phyloP scores from a whole-genome alignment of 371 early-diverging fungal genomes.

The Syncephalastrum contaminatum region DNA sequence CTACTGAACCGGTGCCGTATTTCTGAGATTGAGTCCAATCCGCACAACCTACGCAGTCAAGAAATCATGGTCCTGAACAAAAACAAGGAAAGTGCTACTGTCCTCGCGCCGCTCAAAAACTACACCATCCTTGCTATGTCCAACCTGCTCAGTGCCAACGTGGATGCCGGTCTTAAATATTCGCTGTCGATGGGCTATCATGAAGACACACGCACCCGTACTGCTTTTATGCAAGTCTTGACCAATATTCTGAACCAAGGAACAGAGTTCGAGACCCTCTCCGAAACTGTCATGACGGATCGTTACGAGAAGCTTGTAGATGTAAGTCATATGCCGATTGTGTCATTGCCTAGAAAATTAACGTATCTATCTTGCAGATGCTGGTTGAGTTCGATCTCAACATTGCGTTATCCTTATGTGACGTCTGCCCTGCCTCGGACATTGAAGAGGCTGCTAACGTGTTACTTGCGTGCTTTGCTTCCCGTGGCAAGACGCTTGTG shows the following conservation, averaged over 20 bases:
- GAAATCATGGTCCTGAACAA: conserved; percentile 20
- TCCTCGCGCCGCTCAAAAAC: conserved; percentile 73
- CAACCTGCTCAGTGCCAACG: conserved; percentile 86
- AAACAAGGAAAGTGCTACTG: conserved; percentile 61
- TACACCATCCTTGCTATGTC: conserved; percentile 86
- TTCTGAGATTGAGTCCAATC: conserved; percentile 33
- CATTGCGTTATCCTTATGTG: conserved; percentile 80
- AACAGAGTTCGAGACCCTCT: conserved; percentile 81
- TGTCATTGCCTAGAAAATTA: too few relatives aligned
- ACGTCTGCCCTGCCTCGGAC: conserved; percentile 84
- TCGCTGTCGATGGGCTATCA: conserved; percentile 92
- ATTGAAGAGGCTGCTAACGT: conserved; percentile 85
- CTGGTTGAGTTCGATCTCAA: conserved; percentile 66
- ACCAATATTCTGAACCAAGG: conserved; percentile 89
- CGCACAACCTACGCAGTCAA: conserved; percentile 10
- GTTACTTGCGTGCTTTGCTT: conserved; percentile 79
- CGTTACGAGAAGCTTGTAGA: conserved; percentile 78
- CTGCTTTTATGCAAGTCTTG: conserved; percentile 90
- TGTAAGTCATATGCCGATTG: conserved; percentile 28
- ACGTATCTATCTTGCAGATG: conserved; percentile 28
- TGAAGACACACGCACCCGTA: conserved; percentile 84
- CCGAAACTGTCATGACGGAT: conserved; percentile 72
- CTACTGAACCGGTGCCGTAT: conserved; percentile 81
- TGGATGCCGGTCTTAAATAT: conserved; percentile 88
- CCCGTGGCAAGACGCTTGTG: conserved; percentile 66